phyloP scores from a whole-genome alignment of 2,329 filamentous ascomycete genomes.

The Trichophyton equinum region DNA sequence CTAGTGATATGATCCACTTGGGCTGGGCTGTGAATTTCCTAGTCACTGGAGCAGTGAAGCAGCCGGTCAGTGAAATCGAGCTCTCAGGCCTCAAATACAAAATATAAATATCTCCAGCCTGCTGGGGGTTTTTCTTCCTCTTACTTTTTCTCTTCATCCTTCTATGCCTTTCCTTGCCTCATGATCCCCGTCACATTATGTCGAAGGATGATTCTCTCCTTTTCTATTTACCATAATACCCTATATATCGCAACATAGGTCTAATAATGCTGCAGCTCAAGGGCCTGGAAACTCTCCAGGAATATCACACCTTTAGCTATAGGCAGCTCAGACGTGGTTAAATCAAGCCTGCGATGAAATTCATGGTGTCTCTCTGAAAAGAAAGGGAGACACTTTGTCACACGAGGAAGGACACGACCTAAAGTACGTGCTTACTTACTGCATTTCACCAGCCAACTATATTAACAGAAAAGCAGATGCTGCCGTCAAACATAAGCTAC shows the following conservation, averaged over 20 bases:
- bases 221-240: too few relatives aligned
- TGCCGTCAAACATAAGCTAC: too few relatives aligned
- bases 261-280: too few relatives aligned
- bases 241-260: too few relatives aligned
- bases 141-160: neutral
- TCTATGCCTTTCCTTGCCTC: neutral
- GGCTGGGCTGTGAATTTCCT: neutral
- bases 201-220: too few relatives aligned
- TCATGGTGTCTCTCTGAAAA: neutral
- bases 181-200: neutral
- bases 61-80: neutral
- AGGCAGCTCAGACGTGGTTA: too few relatives aligned
- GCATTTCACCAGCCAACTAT: too few relatives aligned
- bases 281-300: too few relatives aligned
- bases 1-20: neutral
- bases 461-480: too few relatives aligned
- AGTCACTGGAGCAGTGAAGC: neutral
- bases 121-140: neutral
- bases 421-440: neutral
- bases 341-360: too few relatives aligned
- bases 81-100: neutral
- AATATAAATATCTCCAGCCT: neutral
- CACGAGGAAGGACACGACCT: neutral
- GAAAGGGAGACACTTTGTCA: neutral
- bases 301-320: too few relatives aligned